Evolutionary conservation across 208 protist genomes (phyloP).

Genomic region (Trypanosomatidae sp.): DNA sequence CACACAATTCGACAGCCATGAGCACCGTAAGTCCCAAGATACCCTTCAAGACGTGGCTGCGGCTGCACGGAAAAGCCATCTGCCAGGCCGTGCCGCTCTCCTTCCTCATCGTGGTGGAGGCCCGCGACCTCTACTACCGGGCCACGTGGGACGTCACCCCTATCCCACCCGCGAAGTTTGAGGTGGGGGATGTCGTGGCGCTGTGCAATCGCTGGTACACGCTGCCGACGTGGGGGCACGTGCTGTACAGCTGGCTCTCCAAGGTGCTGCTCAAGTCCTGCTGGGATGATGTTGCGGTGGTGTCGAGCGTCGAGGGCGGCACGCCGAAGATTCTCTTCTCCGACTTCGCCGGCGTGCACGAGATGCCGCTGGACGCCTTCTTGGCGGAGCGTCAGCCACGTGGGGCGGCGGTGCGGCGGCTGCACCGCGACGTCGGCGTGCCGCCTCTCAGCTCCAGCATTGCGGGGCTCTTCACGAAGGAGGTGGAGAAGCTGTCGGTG

Average conservation of each 20-base stretch:
- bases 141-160: constrained; percentile 68
- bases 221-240: constrained; percentile 72
- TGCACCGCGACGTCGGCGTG: constrained; percentile 36
- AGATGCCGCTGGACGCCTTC: constrained; percentile 66
- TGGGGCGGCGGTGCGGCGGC: constrained; percentile 66
- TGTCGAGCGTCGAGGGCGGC: constrained; percentile 41
- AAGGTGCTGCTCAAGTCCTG: constrained; percentile 85
- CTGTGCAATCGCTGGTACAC: constrained; percentile 91
- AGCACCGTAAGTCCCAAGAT: too few species aligned
- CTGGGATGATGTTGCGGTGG: constrained; percentile 87
- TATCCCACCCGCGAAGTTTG: constrained; percentile 45
- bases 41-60: constrained; percentile 56
- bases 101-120: constrained; percentile 76
- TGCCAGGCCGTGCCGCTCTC: constrained; percentile 70
- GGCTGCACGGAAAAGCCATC: constrained; percentile 75
- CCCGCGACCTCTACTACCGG: constrained; percentile 83
- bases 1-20: too few species aligned
- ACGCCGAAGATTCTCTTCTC: constrained; percentile 66
- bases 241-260: constrained; percentile 73
- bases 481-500: constrained; percentile 58
- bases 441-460: constrained; percentile 34
- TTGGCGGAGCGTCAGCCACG: constrained; percentile 56
- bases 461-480: constrained; percentile 44
- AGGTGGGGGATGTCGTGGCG: constrained; percentile 75
- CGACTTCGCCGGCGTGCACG: constrained; percentile 65